Conservation (phyloP, 768 basidiomycete genomes). For the Tricholoma sp. region DNA sequence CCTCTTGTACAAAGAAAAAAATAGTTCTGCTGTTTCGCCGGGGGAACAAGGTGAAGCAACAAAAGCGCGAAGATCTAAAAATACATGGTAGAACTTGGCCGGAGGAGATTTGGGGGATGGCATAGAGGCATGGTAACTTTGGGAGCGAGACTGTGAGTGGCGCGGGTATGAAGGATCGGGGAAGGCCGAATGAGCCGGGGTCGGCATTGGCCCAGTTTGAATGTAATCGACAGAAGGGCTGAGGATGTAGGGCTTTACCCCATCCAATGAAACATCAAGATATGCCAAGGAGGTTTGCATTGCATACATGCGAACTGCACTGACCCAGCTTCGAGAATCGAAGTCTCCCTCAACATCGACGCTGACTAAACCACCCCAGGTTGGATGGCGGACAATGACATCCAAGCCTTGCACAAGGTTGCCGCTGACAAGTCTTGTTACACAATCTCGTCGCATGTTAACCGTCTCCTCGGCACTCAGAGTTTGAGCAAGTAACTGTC, state of each 20-base stretch:
- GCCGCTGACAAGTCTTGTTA: constrained; percentile 78
- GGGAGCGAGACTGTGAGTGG: constrained; percentile 36
- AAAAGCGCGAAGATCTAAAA: constrained; percentile 87
- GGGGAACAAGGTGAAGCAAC: constrained; percentile 86
- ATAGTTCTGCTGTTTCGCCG: constrained; percentile 90
- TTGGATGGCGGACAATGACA: constrained; percentile 93
- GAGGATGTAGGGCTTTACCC: constrained; percentile 34
- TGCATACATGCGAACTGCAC: constrained; percentile 86
- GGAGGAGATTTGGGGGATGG: constrained; percentile 33
- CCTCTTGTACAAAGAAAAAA: constrained; percentile 89
- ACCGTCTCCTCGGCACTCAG: constrained; percentile 83
- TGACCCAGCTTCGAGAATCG: constrained; percentile 80
- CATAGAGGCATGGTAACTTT: constrained; percentile 25
- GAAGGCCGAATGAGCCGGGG: constrained; percentile 67
- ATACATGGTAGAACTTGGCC: constrained; percentile 83
- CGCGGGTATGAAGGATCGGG: constrained; percentile 41
- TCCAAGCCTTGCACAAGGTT: constrained; percentile 92
- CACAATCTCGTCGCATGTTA: constrained; percentile 79
- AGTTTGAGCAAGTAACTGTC: constrained; percentile 85
- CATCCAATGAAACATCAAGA: constrained; percentile 49
- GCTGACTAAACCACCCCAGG: constrained; percentile 82
- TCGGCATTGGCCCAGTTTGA: constrained; percentile 43
- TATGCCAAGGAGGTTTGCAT: constrained; percentile 85
- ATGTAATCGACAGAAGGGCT: constrained; percentile 45
- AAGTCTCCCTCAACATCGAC: constrained; percentile 86